These are phyloP conservation scores for Candolleomyces aberdarensis DNA, from an alignment of 768 basidiomycete species.

Conservation along the genomic window DNA sequence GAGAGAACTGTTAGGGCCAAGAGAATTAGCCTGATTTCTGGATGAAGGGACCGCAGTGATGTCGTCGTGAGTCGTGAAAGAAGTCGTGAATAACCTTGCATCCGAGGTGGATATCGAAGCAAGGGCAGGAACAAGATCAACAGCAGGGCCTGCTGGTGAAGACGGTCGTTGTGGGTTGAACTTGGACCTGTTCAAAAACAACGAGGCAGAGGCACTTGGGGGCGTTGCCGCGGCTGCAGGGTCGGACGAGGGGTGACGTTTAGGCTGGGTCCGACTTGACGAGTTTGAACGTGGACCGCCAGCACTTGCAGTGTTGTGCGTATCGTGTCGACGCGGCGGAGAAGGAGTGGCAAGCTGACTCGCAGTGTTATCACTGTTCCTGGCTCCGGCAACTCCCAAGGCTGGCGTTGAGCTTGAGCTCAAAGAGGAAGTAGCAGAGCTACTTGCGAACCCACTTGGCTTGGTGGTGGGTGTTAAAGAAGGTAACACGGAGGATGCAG, in stretches of 20 bases:
- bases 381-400: neutral
- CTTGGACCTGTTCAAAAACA: neutral
- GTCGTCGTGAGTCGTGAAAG: slow-evolving; percentile 3
- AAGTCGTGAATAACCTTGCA: slow-evolving; percentile 6
- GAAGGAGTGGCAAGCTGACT: neutral
- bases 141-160: neutral
- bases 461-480: neutral
- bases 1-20: neutral
- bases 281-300: slow-evolving; percentile 4
- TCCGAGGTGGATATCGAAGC: neutral
- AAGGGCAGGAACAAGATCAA: neutral
- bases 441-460: neutral
- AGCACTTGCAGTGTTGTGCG: neutral
- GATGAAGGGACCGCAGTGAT: neutral
- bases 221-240: neutral
- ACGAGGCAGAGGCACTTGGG: slow-evolving; percentile 5
- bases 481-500: neutral
- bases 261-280: neutral
- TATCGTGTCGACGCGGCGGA: slow-evolving; percentile 1
- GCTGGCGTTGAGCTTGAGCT: neutral
- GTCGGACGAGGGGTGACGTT: slow-evolving; percentile 2
- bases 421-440: neutral
- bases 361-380: neutral
- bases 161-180: neutral
- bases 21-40: neutral